Base-by-base conservation (phyloP, 164 flowering plant species). In the Sextonia rubra region DNA sequence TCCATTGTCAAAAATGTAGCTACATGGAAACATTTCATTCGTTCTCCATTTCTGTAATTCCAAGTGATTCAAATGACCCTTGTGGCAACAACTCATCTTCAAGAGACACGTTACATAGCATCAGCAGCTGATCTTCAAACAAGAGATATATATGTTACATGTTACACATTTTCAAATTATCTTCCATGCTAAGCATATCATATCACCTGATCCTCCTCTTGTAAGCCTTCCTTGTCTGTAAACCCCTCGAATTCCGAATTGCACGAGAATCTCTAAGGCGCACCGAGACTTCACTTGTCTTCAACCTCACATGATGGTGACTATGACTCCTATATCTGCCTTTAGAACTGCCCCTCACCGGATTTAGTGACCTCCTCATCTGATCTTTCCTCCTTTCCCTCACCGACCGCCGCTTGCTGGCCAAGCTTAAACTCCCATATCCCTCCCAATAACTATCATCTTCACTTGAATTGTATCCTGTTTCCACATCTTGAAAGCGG, bases 401-500 rank as follows among this genome's bases (percentile, higher is more conserved):
- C 20, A 60, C 52, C 4, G 78, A 75, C 60, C 75, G 80, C 55
- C 82, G 63, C 75, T 76, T 81, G 70, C 82, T 84, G 22, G 20
- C 60, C 0, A 61, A 5, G 27, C 77, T 78, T 29, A 49, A 30
- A 32, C 69, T 71, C 18, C 29, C 26, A 66, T 77, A 63, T 25
- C 63, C 26, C 1, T 66, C 73, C 2, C 58, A 26, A 52, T 64
- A 77, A 8, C 74, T 72, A 27, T 63, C 77, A 24, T 76, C 85
- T 0, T 77, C 81, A 29, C 78, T 80, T 25, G 86, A 80, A 66
- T 73, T 76, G 62, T 78, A 79, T 9, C 86, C 89, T 30, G 60
- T 66, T 78, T 89, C 93, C 5, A 85, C 32, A 73, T 91, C 91
- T 47, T 60, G 62, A 55, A 77, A 73, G 24, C 81, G 79, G 2